Conservation (phyloP, 139 green algal species). For the Trebouxia sp. region DNA sequence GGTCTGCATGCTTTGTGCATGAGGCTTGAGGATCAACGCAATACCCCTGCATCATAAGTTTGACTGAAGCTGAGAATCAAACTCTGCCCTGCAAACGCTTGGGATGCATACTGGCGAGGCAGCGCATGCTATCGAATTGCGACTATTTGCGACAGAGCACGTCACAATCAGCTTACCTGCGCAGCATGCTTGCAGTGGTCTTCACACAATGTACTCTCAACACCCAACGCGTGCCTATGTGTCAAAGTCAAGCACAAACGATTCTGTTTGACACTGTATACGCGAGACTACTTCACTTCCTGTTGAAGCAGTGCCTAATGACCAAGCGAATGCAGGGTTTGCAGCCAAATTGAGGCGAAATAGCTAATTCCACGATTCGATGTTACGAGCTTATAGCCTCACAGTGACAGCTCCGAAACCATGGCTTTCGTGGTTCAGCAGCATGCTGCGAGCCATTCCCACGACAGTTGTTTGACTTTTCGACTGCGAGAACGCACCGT, state of each 20-base stretch:
- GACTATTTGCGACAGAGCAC: background rate
- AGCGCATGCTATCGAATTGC: background rate
- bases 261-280: too few relatives aligned
- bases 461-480: constrained; percentile 5
- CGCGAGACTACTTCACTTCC: background rate
- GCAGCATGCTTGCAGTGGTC: background rate
- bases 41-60: background rate
- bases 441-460: background rate
- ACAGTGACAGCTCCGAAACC: background rate
- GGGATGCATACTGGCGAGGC: background rate
- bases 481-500: background rate
- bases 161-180: background rate
- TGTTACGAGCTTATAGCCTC: background rate
- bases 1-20: background rate
- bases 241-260: background rate
- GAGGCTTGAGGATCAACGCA: background rate
- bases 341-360: background rate
- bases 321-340: background rate
- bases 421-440: background rate
- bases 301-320: background rate
- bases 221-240: background rate
- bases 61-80: too few relatives aligned
- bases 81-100: background rate
- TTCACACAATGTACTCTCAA: background rate
- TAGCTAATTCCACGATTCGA: background rate